phyloP scores from a whole-genome alignment of 306 rosid genomes.

The Carpinus viminea region DNA sequence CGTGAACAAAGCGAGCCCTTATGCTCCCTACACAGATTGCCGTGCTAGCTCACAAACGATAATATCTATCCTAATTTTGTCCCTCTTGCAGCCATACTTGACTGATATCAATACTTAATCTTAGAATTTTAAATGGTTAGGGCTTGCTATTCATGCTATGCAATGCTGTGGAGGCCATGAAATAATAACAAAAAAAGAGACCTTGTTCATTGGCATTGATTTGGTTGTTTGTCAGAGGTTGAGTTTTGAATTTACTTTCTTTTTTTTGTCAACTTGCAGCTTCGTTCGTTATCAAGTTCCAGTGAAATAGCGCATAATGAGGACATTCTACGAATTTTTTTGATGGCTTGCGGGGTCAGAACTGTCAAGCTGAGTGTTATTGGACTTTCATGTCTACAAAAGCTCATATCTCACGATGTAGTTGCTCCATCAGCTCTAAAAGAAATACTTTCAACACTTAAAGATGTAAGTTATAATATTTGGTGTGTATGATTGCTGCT shows the following conservation, averaged over 20 bases:
- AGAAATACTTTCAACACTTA: constrained; percentile 79
- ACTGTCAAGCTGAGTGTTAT: constrained; percentile 84
- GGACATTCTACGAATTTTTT: constrained; percentile 82
- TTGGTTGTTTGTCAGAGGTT: neutral
- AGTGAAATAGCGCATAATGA: constrained; percentile 88
- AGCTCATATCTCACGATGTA: constrained; percentile 90
- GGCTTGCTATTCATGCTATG: neutral
- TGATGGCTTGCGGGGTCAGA: constrained; percentile 89
- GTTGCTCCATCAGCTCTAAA: constrained; percentile 75
- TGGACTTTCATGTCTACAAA: constrained; percentile 93
- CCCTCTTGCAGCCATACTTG: neutral
- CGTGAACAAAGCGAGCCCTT: neutral
- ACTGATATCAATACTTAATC: neutral
- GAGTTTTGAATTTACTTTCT: constrained; percentile 20
- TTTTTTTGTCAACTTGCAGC: constrained; percentile 63
- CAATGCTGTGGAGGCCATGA: neutral
- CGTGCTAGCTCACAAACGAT: neutral
- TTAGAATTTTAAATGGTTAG: neutral
- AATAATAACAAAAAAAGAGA: neutral
- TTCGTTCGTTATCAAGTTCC: constrained; percentile 78
- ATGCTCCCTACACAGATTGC: neutral
- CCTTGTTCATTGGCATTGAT: constrained; percentile 5
- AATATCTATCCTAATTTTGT: neutral
- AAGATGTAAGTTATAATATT: constrained; percentile 65
- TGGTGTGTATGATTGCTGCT: neutral